Base-by-base conservation (phyloP, 2,329 filamentous ascomycete species). In the Thielaviopsis musarum region DNA sequence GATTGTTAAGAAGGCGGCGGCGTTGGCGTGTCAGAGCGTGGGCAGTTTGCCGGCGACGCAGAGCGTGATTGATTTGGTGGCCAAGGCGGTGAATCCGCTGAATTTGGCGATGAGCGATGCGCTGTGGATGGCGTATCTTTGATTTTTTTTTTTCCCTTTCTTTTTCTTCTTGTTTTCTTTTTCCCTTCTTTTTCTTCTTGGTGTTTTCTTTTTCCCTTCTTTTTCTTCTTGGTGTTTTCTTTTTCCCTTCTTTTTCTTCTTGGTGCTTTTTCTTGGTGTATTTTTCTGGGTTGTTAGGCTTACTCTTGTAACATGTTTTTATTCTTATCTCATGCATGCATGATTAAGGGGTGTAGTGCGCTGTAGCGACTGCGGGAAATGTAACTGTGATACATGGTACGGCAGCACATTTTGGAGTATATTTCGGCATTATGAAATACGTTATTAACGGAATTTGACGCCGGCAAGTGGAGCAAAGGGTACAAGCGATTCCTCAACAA, bases 121-220 rank as follows among this genome's bases (percentile, higher is more conserved):
- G 61, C 74, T 98, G 66, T 99, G 93, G 90, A 97, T 97, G 91
- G 85, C 89, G 24, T 98, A 95, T 75, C 74, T 97, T 24, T 21
- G 38, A 45, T 49, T 49, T 17, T n/a, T 53, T 57, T 28, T 34
- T 38, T 41, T 19, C 15, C 28, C 41, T 56, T 62, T 58, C 58
- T 54, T 60, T 59, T 51, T 54, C 56, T 60, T 59, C 38, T 19
- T 56, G 60, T 62, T 54, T 56, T 57, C 12, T 61, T 22, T 56
- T 53, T 54, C 48, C 17, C 52, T 24, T 51, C 3, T 52, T 38
- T 15, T 54, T 48, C 48, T 51, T 52, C n/a, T 54, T 54, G 15
- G 21, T 54, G 15, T 15, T n/a, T 19, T 56, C 19, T 12, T 7
- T 1, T 2, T 24, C 5, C 3, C 34, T 41, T 56, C 12, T 56